Evolutionary conservation across 31 red algal species (phyloP), one percentile per base, ranked within the genome.

Genomic region (Asparagopsis taxiformis): DNA sequence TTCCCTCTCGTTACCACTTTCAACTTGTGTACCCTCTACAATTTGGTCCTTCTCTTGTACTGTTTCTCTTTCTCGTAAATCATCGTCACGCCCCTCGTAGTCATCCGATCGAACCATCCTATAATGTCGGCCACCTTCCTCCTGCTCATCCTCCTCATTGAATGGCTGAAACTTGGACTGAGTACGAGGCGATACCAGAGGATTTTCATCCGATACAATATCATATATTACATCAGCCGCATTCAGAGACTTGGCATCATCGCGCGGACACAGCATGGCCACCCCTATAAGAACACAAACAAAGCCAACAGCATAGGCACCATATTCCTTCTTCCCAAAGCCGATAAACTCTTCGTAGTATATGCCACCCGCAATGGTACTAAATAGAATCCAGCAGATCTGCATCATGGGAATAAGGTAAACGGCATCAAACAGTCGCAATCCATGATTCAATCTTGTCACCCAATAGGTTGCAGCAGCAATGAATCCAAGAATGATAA

Each of bases 401-500:
- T 93, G 80, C 90, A 93, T 87, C 90, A 93, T 85, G 0, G 89
- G 89, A 21, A 92, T 78, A 16, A 85, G 68, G 43, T 83, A 92
- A 29, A 85, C 80, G 17, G 82, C 89, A 35, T 92, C 89, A 44
- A 92, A 92, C 51, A 84, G 54, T 30, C 77, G 55, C 51, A 92
- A 62, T 0, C 74, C 89, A 49, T 92, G 79, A 63, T 92, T 92
- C 26, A 92, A 68, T 35, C 89, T 70, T 30, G 76, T 82, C 20
- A 92, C 77, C 79, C 89, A 85, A 32, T 70, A 92, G 2, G 77
- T 78, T 28, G 89, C 77, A 22, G 89, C 79, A 5, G 89, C 89
- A 9, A 70, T 75, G 33, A 92, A 84, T 19, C 79, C 89, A 28
- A 82, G 49, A 35, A 84, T 31, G 50, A 92, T 92, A 37, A 92